A percentile compares a stretch with the other conserved stretches of the same genome.
phyloP scores from a whole-genome alignment of 176 grass and related monocot species.

The Raddia distichophylla region DNA sequence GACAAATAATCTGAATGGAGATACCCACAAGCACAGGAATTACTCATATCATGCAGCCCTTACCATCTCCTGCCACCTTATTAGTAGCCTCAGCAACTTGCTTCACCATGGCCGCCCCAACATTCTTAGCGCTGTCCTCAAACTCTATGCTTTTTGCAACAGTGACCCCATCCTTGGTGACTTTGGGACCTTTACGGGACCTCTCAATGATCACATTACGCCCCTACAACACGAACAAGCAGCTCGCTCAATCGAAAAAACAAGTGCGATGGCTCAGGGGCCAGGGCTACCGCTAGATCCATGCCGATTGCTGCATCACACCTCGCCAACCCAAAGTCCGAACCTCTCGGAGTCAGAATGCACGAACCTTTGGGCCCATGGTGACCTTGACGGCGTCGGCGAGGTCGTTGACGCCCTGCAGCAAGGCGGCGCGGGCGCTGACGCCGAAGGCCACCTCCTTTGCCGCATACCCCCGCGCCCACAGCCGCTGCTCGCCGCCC shows the following conservation, averaged over 20 bases:
- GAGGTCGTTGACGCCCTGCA: conserved; percentile 78
- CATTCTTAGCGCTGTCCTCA: conserved; percentile 72
- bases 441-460: conserved; percentile 73
- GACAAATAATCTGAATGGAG: not conserved
- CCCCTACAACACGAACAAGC: conserved; percentile 47
- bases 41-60: not conserved
- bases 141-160: conserved; percentile 95
- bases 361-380: conserved; percentile 79
- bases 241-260: conserved; percentile 13
- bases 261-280: not conserved
- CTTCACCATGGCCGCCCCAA: conserved; percentile 89
- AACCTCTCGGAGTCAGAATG: not conserved
- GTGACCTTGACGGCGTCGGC: conserved; percentile 81
- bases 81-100: conserved; percentile 88
- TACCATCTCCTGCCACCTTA: conserved; percentile 91
- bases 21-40: not conserved
- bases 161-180: conserved; percentile 96
- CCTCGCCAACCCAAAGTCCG: not conserved
- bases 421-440: conserved; percentile 64
- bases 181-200: conserved; percentile 47
- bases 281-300: conserved; percentile 29
- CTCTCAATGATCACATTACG: conserved; percentile 89
- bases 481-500: conserved; percentile 49
- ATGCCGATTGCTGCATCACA: not conserved
- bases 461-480: conserved; percentile 53